phyloP scores from a whole-genome alignment of 495 filamentous ascomycete species.

The Monascus purpureus region DNA sequence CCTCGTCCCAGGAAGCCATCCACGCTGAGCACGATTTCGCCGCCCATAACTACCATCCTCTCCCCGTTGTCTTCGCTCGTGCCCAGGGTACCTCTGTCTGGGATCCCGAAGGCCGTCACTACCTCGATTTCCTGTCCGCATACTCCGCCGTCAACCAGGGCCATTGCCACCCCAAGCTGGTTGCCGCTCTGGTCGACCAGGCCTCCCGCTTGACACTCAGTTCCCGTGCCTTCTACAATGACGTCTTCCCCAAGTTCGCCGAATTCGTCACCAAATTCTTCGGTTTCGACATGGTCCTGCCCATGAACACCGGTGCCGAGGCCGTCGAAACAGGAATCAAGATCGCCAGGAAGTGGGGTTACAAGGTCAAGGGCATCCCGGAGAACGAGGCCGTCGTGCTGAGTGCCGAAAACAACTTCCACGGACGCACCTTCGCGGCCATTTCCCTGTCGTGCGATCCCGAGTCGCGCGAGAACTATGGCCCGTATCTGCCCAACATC shows the following conservation, averaged over 20 bases:
- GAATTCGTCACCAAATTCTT: constrained; percentile 80
- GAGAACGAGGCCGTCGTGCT: constrained; percentile 75
- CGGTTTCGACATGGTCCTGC: constrained; percentile 96
- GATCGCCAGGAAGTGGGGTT: constrained; percentile 97
- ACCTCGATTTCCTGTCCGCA: constrained; percentile 94
- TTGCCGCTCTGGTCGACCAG: constrained; percentile 81
- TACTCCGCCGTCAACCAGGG: constrained; percentile 98
- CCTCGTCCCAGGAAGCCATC: constrained; percentile 69
- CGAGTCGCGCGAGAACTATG: constrained; percentile 93
- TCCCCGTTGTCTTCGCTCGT: constrained; percentile 80
- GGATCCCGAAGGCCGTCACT: constrained; percentile 95
- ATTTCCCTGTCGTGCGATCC: constrained; percentile 91
- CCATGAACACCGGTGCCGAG: constrained; percentile 98
- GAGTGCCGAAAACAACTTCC: constrained; percentile 83
- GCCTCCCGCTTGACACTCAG: constrained; percentile 83
- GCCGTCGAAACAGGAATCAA: constrained; percentile 98
- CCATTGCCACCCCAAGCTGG: constrained; percentile 92
- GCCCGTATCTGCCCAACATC: constrained; percentile 82
- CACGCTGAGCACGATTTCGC: constrained; percentile 68
- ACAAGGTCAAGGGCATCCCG: constrained; percentile 87
- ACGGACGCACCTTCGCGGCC: constrained; percentile 89
- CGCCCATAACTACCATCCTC: constrained; percentile 97
- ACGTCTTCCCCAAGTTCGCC: constrained; percentile 95
- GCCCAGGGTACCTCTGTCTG: constrained; percentile 78
- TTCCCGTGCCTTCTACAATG: constrained; percentile 95